Percentiles rank a stretch among this genome's conserved stretches.
These are phyloP conservation scores for Helianthus tuberosus DNA, from an alignment of 129 eudicot species.

Conservation along the genomic window DNA sequence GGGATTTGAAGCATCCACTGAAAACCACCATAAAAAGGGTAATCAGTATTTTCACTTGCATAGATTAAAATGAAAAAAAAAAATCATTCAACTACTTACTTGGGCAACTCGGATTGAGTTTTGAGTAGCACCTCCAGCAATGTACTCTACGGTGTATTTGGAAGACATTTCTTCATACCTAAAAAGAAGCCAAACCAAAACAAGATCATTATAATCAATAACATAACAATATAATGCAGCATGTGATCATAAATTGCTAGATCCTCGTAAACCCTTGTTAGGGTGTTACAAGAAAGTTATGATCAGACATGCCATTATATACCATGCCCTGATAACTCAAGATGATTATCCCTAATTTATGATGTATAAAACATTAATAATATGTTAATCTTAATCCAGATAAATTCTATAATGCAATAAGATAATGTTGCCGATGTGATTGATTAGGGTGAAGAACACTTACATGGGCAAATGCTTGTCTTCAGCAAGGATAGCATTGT, in stretches of 20 bases:
- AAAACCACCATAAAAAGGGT: constrained; percentile 12
- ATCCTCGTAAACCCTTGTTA: too few species aligned
- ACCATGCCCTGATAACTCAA: not conserved
- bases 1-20: constrained; percentile 98
- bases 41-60: not conserved
- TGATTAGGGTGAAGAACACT: constrained; percentile 27
- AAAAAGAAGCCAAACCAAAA: constrained; percentile 2
- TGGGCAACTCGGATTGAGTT: constrained; percentile 97
- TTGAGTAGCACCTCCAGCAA: constrained; percentile 99
- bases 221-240: not conserved
- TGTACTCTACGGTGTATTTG: constrained; percentile 76
- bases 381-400: not conserved
- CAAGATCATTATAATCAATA: not conserved
- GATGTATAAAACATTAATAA: not conserved
- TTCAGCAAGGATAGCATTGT: constrained; percentile 95
- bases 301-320: not conserved
- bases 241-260: too few species aligned
- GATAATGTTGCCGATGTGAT: not conserved
- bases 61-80: not conserved
- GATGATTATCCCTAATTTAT: not conserved
- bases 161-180: constrained; percentile 92
- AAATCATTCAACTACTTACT: constrained; percentile 39
- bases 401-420: not conserved
- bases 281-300: not conserved
- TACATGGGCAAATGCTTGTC: constrained; percentile 93